Conservation (phyloP, 2,329 filamentous ascomycete species). For the Mycosphaerella sp. region DNA sequence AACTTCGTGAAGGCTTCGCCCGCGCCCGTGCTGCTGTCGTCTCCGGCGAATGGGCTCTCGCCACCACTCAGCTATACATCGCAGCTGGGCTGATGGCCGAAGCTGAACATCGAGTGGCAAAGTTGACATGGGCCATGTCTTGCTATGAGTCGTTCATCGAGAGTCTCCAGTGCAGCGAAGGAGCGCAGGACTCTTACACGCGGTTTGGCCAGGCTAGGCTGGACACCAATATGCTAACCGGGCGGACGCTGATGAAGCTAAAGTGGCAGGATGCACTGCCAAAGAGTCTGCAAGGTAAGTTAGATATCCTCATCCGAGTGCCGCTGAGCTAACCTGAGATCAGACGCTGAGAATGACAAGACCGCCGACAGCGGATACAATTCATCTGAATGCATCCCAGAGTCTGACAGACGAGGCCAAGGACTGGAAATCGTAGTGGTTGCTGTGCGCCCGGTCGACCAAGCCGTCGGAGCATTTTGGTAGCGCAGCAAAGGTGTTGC, state of each 20-base stretch:
- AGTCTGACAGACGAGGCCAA: not conserved
- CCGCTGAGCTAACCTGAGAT: not conserved
- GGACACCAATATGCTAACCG: not conserved
- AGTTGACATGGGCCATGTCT: not conserved
- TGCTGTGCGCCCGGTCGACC: too few relatives aligned
- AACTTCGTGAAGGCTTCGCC: constrained; percentile 6
- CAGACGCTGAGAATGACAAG: not conserved
- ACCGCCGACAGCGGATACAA: constrained; percentile 4
- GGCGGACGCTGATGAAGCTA: not conserved
- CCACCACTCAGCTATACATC: constrained; percentile 1
- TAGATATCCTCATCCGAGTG: not conserved
- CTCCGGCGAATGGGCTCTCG: constrained; percentile 7
- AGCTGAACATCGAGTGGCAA: not conserved
- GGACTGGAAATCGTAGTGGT: too few relatives aligned
- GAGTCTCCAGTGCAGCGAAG: not conserved
- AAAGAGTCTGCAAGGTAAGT: constrained; percentile 9
- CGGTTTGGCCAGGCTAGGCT: not conserved
- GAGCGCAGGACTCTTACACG: not conserved
- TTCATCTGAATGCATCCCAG: not conserved
- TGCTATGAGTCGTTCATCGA: not conserved
- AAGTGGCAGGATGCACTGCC: constrained; percentile 9
- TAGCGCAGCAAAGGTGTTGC: too few relatives aligned
- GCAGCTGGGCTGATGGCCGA: constrained; percentile 1
- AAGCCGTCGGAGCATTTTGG: too few relatives aligned
- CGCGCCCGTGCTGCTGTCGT: constrained; percentile 10